These are phyloP conservation scores for Cornus controversa DNA, from an alignment of 148 eudicot genomes.

Conservation along the genomic window DNA sequence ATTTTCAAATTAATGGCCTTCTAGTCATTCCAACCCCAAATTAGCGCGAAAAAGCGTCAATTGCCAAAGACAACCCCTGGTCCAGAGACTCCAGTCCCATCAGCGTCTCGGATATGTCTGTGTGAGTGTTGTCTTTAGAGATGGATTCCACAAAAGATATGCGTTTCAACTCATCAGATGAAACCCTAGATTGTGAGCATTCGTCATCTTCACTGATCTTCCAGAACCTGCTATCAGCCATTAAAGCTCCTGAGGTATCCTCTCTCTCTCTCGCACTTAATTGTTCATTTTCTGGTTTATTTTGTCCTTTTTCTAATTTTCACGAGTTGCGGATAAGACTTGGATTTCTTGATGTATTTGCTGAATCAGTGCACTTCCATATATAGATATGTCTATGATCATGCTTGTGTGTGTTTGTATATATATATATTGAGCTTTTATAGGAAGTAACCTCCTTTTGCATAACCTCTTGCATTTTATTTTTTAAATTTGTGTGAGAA, in stretches of 20 bases:
- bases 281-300: background rate
- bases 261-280: background rate
- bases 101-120: too few species aligned
- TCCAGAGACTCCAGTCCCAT: background rate
- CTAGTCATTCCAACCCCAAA: too few species aligned
- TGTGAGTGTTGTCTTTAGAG: background rate
- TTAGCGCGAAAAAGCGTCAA: background rate
- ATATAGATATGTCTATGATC: background rate
- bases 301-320: background rate
- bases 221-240: slow-evolving; percentile 9
- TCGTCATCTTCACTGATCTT: background rate
- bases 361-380: background rate
- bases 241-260: slow-evolving; percentile 21
- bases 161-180: background rate
- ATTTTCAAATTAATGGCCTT: too few species aligned
- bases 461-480: background rate
- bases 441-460: background rate
- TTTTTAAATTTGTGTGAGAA: too few species aligned
- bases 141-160: background rate
- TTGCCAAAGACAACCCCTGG: background rate
- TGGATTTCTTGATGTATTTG: slow-evolving; percentile 1
- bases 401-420: too few species aligned
- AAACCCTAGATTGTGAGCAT: background rate
- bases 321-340: background rate
- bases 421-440: background rate